Evolutionary conservation across 192 early-diverging fungal genomes (phyloP).

Genomic region (Spizellomyces sp.): DNA sequence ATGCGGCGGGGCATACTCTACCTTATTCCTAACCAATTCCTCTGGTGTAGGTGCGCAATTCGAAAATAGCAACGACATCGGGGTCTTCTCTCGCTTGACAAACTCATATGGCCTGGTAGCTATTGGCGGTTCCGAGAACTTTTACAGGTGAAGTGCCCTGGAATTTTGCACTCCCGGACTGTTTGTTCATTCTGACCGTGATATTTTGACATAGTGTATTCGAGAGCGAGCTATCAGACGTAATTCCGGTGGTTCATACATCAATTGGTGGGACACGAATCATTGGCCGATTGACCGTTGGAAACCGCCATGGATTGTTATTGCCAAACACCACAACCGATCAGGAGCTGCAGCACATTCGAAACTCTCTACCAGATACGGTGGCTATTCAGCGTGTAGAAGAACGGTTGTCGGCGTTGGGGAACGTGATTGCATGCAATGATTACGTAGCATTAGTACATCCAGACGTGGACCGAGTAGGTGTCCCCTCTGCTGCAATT

Average conservation of each 20-base stretch:
- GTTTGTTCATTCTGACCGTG: neutral
- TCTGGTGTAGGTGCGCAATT: conserved; percentile 55
- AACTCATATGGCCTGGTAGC: conserved; percentile 98
- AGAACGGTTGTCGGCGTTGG: conserved; percentile 94
- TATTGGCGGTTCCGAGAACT: conserved; percentile 98
- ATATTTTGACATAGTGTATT: conserved; percentile 67
- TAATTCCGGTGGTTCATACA: conserved; percentile 94
- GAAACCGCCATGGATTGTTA: conserved; percentile 92
- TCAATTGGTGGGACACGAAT: conserved; percentile 97
- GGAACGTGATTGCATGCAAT: conserved; percentile 99
- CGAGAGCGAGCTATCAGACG: conserved; percentile 92
- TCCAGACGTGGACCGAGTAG: conserved; percentile 89
- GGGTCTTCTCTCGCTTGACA: conserved; percentile 96
- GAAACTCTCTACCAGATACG: conserved; percentile 92
- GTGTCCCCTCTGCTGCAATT: conserved; percentile 6
- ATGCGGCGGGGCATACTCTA: neutral
- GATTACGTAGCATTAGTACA: conserved; percentile 99
- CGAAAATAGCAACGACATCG: conserved; percentile 99
- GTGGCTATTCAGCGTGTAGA: conserved; percentile 96
- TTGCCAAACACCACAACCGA: conserved; percentile 96
- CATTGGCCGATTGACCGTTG: conserved; percentile 90
- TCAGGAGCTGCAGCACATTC: conserved; percentile 91
- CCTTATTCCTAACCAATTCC: neutral
- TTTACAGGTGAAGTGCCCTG: conserved; percentile 66
- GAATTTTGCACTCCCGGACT: neutral